Percentiles rank a stretch among this genome's conserved stretches.
phyloP scores from a whole-genome alignment of 306 rosid genomes.

The Astragalus glycyphyllos region DNA sequence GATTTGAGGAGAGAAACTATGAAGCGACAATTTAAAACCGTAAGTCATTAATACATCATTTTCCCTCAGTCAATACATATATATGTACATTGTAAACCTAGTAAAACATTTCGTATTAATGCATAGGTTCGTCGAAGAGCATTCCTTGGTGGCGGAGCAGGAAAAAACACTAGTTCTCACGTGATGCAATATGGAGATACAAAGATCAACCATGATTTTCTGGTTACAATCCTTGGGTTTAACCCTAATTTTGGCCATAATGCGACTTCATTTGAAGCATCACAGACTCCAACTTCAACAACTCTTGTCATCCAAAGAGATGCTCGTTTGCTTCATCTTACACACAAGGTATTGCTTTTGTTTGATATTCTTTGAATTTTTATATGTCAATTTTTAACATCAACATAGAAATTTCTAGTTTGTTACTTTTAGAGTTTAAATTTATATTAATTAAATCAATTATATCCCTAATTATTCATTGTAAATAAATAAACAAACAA shows the following conservation, averaged over 20 bases:
- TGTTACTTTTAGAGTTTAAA: too few relatives aligned
- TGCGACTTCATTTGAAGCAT: constrained; percentile 16
- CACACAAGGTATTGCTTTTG: constrained; percentile 47
- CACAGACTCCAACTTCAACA: neutral
- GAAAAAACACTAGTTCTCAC: constrained; percentile 30
- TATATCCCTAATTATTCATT: too few relatives aligned
- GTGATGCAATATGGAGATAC: constrained; percentile 66
- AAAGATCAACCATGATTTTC: constrained; percentile 15
- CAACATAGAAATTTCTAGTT: too few relatives aligned
- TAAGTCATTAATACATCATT: constrained; percentile 34
- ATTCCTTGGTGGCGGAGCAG: constrained; percentile 29
- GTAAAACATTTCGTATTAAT: neutral
- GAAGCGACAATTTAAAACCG: constrained; percentile 55
- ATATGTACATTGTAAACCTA: neutral
- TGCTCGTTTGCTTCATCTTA: constrained; percentile 48
- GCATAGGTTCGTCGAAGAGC: constrained; percentile 61
- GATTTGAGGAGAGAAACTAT: constrained; percentile 57
- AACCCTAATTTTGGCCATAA: neutral
- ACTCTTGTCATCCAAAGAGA: constrained; percentile 54
- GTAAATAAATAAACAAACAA: too few relatives aligned
- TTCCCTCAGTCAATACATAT: neutral
- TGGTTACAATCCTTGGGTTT: constrained; percentile 55
- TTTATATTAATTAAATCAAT: too few relatives aligned
- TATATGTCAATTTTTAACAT: too few relatives aligned
- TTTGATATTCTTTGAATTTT: too few relatives aligned